Percentiles rank a stretch among this genome's conserved stretches.
Conservation (phyloP, 164 flowering plant species). For the Tetracentron sinense region DNA sequence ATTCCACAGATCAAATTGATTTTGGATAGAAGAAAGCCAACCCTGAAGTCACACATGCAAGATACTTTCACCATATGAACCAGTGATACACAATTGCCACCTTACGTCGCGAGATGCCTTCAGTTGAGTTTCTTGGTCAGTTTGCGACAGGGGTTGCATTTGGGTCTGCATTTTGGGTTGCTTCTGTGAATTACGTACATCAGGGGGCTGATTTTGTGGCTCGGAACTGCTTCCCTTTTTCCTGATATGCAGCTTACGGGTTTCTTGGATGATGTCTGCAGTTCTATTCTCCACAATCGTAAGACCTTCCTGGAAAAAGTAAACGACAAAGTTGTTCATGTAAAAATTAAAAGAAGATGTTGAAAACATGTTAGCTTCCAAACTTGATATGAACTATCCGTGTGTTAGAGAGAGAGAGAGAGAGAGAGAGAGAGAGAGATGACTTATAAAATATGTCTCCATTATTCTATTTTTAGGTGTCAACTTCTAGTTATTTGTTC, state of each 20-base stretch:
- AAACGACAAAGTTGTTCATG: neutral
- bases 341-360: neutral
- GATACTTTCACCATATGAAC: slow-evolving; percentile 19
- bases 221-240: slow-evolving; percentile 46
- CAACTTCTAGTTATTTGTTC: too few species aligned
- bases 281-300: slow-evolving; percentile 75
- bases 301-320: slow-evolving; percentile 64
- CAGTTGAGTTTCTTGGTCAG: slow-evolving; percentile 76
- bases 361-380: too few species aligned
- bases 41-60: slow-evolving; percentile 2
- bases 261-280: slow-evolving; percentile 80
- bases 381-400: neutral
- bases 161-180: slow-evolving; percentile 25
- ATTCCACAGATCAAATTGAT: neutral
- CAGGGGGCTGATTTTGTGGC: slow-evolving; percentile 27
- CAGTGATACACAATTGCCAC: slow-evolving; percentile 61
- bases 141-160: slow-evolving; percentile 29
- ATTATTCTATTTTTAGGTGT: too few species aligned
- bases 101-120: slow-evolving; percentile 99
- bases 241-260: slow-evolving; percentile 69
- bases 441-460: too few species aligned
- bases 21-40: slow-evolving; percentile 5
- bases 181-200: slow-evolving; percentile 26
- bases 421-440: neutral
- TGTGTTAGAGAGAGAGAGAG: neutral